Base-by-base conservation (phyloP, 2,329 filamentous ascomycete genomes). In the Colletotrichum liriopes region DNA sequence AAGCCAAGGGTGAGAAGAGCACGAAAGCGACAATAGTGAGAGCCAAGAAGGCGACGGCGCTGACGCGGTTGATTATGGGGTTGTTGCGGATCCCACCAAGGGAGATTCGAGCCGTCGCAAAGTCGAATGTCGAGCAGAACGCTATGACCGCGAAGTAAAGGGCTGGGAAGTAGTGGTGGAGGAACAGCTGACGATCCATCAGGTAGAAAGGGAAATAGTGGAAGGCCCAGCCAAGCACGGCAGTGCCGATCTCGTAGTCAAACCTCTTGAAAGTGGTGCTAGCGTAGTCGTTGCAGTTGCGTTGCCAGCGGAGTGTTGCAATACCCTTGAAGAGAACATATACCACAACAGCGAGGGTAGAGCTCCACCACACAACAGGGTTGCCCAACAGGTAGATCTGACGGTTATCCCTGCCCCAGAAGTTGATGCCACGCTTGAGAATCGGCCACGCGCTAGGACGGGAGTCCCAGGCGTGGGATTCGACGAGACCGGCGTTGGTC, bases 141-240 rank as follows among this genome's bases (percentile, higher is more conserved):
- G 93, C 92, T 76, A 98, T 92, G 78, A 99, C 91, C 74, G 93
- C 95, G 81, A 99, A 99, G 85, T 98, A 97, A 18, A 99, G 90
- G 2, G 96, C 96, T 0, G 96, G 96, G 84, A 99, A 96, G 83
- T 99, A 99, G 85, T 99, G 96, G 83, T 99, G 96, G 74, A 99
- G 87, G 89, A 99, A 99, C 45, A 99, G 91, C 84, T 99, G 96
- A 77, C 96, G 95, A 81, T 96, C 92, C 96, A 99, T 98, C 70
- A 99, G 89, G 86, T 92, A 99, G 86, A 99, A 99, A 14, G 96
- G 96, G 87, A 99, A 98, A 86, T 98, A 99, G 84, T 99, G 96
- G 82, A 99, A 93, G 59, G 94, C 94, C 96, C 96, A 99, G 76
- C 93, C 96, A 11, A 99, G 89, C 41, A 98, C 93, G 23, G 91